These are phyloP conservation scores for Fusarium sp. DNA, from an alignment of 2,329 filamentous ascomycete species.

Conservation along the genomic window DNA sequence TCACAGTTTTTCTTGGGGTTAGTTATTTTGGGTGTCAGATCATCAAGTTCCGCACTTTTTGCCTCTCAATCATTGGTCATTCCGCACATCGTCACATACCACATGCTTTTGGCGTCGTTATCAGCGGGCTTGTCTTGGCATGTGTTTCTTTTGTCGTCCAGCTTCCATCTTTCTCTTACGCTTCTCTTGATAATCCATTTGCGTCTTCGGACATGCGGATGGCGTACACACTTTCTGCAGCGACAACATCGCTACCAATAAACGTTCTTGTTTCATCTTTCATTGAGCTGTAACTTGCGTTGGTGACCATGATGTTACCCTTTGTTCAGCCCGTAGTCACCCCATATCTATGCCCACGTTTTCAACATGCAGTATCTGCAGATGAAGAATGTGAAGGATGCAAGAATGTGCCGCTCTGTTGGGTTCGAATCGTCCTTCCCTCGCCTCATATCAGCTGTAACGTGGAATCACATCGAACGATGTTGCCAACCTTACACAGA, in stretches of 20 bases:
- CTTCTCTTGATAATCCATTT: conserved; percentile 32
- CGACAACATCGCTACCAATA: neutral
- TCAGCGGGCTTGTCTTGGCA: neutral
- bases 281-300: conserved; percentile 6
- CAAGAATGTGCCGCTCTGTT: neutral
- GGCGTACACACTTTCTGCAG: conserved; percentile 11
- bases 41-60: conserved; percentile 25
- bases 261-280: neutral
- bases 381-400: neutral
- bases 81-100: conserved; percentile 25
- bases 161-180: conserved; percentile 33
- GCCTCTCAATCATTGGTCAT: conserved; percentile 3
- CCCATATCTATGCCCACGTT: conserved; percentile 27
- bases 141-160: neutral
- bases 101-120: conserved; percentile 1
- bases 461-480: conserved; percentile 10
- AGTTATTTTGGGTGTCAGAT: conserved; percentile 1
- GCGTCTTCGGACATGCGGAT: conserved; percentile 33
- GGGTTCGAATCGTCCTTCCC: neutral
- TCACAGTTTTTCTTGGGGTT: conserved; percentile 4
- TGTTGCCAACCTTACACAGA: neutral
- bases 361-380: conserved; percentile 21
- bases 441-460: neutral
- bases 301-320: neutral
- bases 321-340: conserved; percentile 2